Conservation (phyloP, 1,139 yeast genomes). For the Lodderomyces jiufengensis region DNA sequence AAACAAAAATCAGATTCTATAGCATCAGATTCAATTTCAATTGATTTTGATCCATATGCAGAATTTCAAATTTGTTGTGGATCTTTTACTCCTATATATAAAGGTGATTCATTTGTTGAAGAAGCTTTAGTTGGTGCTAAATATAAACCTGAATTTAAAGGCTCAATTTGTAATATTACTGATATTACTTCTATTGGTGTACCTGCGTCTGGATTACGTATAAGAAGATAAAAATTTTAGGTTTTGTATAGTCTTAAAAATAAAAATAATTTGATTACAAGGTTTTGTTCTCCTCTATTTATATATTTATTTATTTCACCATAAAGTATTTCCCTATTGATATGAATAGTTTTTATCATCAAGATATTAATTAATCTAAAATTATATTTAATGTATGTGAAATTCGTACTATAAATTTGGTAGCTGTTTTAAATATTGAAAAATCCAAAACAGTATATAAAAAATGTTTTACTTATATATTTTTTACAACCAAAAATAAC, state of each 20-base stretch:
- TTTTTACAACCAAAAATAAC: too few species aligned
- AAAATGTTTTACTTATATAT: too few species aligned
- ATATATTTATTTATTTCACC: too few species aligned
- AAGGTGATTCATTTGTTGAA: constrained; percentile 60
- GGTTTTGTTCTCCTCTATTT: too few species aligned
- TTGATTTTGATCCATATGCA: constrained; percentile 90
- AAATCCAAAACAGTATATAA: too few species aligned
- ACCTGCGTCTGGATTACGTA: constrained; percentile 91
- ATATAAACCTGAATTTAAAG: constrained; percentile 75
- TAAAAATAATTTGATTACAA: too few species aligned
- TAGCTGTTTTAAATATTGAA: too few species aligned
- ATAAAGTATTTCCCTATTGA: too few species aligned
- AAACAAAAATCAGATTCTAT: constrained; percentile 75
- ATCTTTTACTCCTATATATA: constrained; percentile 84
- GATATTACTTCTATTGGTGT: constrained; percentile 79
- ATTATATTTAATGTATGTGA: too few species aligned
- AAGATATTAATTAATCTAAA: too few species aligned
- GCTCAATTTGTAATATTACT: constrained; percentile 74
- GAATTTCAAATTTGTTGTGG: constrained; percentile 88
- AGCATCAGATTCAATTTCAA: constrained; percentile 82
- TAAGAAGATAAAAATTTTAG: constrained; percentile 19
- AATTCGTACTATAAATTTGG: too few species aligned
- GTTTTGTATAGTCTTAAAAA: background rate
- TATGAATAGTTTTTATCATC: too few species aligned
- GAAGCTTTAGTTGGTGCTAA: constrained; percentile 94